A percentile compares a stretch with the other conserved stretches of the same genome.
Evolutionary conservation across 2,329 filamentous ascomycete genomes (phyloP).

Genomic region (Diaporthe sp.): DNA sequence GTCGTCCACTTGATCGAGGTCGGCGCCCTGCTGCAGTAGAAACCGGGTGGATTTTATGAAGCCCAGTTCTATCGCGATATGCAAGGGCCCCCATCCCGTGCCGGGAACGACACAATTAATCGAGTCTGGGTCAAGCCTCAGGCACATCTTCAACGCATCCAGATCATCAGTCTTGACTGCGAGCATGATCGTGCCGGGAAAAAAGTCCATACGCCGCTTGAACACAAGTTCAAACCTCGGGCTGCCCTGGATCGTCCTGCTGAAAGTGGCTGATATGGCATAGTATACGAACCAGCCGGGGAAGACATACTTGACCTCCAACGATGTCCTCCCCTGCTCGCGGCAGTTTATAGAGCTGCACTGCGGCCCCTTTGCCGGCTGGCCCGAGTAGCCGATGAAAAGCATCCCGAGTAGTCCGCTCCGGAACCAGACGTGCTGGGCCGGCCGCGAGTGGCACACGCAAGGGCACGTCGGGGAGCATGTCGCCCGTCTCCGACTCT

Average conservation of each 20-base stretch:
- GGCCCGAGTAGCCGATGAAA: slow-evolving; percentile 17
- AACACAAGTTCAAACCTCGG: slow-evolving; percentile 3
- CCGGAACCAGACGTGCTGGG: slow-evolving; percentile 10
- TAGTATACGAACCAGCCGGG: slow-evolving; percentile 19
- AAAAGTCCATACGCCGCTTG: slow-evolving; percentile 13
- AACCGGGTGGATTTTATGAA: not conserved
- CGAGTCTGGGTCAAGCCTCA: not conserved
- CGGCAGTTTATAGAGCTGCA: not conserved
- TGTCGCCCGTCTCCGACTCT: not conserved
- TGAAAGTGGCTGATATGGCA: slow-evolving; percentile 13
- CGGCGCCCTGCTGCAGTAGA: not conserved
- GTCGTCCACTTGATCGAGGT: slow-evolving; percentile 5
- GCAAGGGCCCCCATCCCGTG: not conserved
- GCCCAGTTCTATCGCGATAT: slow-evolving; percentile 10
- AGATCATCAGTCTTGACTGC: slow-evolving; percentile 17
- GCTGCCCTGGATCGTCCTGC: slow-evolving; percentile 6
- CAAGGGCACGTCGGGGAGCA: not conserved
- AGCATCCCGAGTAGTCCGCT: slow-evolving; percentile 13
- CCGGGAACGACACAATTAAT: slow-evolving; percentile 7
- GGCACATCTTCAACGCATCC: slow-evolving; percentile 1
- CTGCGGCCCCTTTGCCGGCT: slow-evolving; percentile 5
- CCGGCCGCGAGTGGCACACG: slow-evolving; percentile 3
- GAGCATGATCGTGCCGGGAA: slow-evolving; percentile 1
- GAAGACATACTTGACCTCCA: slow-evolving; percentile 17
- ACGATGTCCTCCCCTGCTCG: not conserved